These are phyloP conservation scores for Kockovaella imperatae DNA, from an alignment of 768 basidiomycete species.

Conservation along the genomic window DNA sequence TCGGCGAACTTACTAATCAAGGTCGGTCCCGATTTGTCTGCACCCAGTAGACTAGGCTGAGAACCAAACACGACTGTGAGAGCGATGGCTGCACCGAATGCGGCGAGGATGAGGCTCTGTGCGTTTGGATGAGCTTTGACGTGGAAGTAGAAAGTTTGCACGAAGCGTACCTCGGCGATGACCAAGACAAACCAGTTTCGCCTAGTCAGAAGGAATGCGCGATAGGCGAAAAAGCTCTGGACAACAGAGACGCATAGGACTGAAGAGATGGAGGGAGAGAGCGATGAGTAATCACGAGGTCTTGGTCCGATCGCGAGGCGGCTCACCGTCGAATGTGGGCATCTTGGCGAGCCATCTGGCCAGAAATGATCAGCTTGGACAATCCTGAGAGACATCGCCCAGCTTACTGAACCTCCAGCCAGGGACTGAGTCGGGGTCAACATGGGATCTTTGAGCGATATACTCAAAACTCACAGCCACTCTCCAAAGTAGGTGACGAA, in stretches of 20 bases:
- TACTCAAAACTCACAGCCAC: constrained; percentile 8
- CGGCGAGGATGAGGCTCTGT: constrained; percentile 15
- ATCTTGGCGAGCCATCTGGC: constrained; percentile 9
- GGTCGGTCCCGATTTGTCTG: constrained; percentile 11
- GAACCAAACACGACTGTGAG: constrained; percentile 21
- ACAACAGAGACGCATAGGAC: constrained; percentile 9
- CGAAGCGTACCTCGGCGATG: neutral
- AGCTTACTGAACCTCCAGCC: neutral
- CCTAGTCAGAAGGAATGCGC: constrained; percentile 15
- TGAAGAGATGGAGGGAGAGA: neutral
- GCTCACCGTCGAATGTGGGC: constrained; percentile 8
- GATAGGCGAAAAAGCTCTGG: constrained; percentile 19
- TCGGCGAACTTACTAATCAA: constrained; percentile 11
- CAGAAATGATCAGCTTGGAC: neutral
- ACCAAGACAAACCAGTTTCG: constrained; percentile 7
- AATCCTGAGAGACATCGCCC: neutral
- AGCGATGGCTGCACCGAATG: constrained; percentile 19
- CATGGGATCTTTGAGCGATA: neutral
- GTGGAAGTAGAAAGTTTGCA: constrained; percentile 1
- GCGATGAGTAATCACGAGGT: neutral
- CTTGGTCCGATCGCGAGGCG: neutral
- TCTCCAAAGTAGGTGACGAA: constrained; percentile 20
- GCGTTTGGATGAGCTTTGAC: neutral
- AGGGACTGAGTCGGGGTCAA: neutral
- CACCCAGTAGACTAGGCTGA: constrained; percentile 13